Base-by-base conservation (phyloP, 768 basidiomycete species). In the Mycena maculata region DNA sequence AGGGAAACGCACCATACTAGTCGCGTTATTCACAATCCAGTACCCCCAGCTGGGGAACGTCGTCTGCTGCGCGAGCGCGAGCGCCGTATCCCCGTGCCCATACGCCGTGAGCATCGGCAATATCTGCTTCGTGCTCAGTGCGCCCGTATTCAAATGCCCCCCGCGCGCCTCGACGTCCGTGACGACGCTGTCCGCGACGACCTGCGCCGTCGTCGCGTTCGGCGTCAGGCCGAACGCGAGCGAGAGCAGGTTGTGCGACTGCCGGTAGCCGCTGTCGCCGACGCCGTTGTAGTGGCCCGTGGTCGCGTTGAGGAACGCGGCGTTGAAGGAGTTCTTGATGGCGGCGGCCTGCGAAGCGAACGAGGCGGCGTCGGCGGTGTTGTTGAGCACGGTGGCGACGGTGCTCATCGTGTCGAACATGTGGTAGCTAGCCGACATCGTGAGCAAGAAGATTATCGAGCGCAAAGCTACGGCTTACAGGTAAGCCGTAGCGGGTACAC, bases 21-120 rank as follows among this genome's bases (percentile, higher is more conserved):
- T 77, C 10, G 76, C 76, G 5, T 74, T 74, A 42, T 76, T 77
- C 30, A 56, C 62, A 45, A 76, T 74, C 76, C 76, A 77, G 56
- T 67, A 77, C 13, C 76, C 76, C 76, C 75, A 77, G 42, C 74
- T 74, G 9, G 76, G 76, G 59, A 72, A 74, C 23, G 76, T 75
- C 22, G 75, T 76, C 50, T 77, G 76, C 42, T 75, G 64, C 3
- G 73, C 69, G n/a, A 77, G 47, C 7, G 72, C 71, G 45, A 74
- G 69, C 10, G 75, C 76, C 7, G 67, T 63, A 58, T 76, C 74
- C 5, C 23, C 57, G 48, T 76, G 73, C 4, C 71, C 69, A 44
- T 72, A 33, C 23, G 70, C 69, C 1, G 73, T 70, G 15, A 77
- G 49, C 16, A 74, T 55, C 13, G 76, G 76, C 52, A 77, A 58